Evolutionary conservation across 306 rosid genomes (phyloP).

Genomic region (Cicer judaicum): DNA sequence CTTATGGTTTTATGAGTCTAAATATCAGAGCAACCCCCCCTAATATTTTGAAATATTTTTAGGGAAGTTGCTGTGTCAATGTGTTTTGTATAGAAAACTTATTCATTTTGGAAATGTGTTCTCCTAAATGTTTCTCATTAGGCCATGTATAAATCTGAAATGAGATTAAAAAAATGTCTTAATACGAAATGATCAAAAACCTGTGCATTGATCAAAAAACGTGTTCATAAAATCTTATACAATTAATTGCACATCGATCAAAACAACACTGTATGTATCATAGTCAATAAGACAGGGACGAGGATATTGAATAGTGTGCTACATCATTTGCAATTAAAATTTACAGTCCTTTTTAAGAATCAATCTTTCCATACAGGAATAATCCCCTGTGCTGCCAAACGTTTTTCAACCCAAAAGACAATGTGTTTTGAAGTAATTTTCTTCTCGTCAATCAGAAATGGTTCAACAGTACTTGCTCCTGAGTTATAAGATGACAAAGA

Average conservation of each 20-base stretch:
- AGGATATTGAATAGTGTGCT: constrained; percentile 45
- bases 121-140: neutral
- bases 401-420: constrained; percentile 93
- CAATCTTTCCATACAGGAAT: constrained; percentile 87
- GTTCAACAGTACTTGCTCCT: constrained; percentile 85
- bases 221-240: constrained; percentile 20
- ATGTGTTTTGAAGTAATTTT: constrained; percentile 73
- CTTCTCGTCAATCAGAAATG: constrained; percentile 91
- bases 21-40: no score
- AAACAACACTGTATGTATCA: constrained; percentile 32
- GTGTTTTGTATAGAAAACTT: neutral
- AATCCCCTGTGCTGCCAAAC: constrained; percentile 98
- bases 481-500: constrained; percentile 77
- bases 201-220: constrained; percentile 18
- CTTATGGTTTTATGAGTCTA: no score
- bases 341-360: constrained; percentile 29
- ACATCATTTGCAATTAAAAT: constrained; percentile 48
- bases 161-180: neutral
- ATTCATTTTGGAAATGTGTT: neutral
- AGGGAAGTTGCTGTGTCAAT: neutral
- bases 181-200: neutral
- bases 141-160: neutral
- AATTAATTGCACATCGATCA: constrained; percentile 27
- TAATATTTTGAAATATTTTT: neutral
- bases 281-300: constrained; percentile 32